Base-by-base conservation (phyloP, 2,329 filamentous ascomycete species). In the Fusarium coicis region DNA sequence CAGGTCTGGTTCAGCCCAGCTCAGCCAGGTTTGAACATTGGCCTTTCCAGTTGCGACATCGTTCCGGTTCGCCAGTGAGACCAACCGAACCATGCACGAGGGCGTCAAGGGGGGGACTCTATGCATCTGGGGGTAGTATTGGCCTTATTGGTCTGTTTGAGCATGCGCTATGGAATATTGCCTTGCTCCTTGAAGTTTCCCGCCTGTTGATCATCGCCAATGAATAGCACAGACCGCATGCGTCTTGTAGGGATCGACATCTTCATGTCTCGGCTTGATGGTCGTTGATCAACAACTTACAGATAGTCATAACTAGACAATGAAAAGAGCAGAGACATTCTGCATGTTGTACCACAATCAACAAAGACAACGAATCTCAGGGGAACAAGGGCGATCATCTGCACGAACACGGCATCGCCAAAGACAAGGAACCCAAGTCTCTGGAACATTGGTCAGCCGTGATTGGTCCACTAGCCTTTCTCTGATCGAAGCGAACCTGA, bases 111-210 rank as follows among this genome's bases (percentile, higher is more conserved):
- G 50, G 44, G 28, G 53, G 37, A 7, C 37, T 39, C 53, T 54
- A 43, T 62, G 32, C 47, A 62, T 62, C 52, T 39, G 42, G 57
- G 54, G 52, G 26, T n/a, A 50, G 40, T 42, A 47, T 58, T 63
- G 63, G 63, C 30, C 32, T 52, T 52, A 72, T 71, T 68, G 68
- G 68, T 46, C 56, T 43, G 54, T 34, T 54, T 42, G 28, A 44
- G 53, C 26, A 68, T 72, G 63, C 68, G 50, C 63, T 72, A 72
- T 50, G 40, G 23, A 46, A 52, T 56, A 72, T 72, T 67, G 43
- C 43, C 57, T 58, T 54, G 63, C 52, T 44, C 30, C 37, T 59
- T 42, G 44, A 72, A 66, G 68, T 21, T 44, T 69, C 68, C 68
- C 40, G 40, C 50, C 56, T 46, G 36, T 55, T 55, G 56, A 67